Conservation (phyloP, 2,329 filamentous ascomycete species). For the Neonectria sp. region DNA sequence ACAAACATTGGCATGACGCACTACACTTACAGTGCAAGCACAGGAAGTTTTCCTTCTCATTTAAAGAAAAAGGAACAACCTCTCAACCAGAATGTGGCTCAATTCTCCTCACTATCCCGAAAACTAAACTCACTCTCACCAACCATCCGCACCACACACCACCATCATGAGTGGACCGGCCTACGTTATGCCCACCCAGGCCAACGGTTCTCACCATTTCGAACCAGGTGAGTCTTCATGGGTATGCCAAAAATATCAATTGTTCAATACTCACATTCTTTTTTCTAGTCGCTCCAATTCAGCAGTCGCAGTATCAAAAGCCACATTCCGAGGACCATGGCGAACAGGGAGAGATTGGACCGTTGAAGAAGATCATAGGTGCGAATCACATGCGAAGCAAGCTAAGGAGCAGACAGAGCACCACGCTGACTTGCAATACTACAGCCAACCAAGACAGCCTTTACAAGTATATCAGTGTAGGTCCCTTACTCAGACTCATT, state of each 20-base stretch:
- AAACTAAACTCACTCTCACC: background rate
- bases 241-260: background rate
- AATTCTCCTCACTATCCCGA: background rate
- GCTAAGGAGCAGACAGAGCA: background rate
- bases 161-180: constrained; percentile 29
- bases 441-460: constrained; percentile 42
- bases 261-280: background rate
- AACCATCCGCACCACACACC: background rate
- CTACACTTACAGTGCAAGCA: background rate
- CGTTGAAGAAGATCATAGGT: constrained; percentile 41
- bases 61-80: background rate
- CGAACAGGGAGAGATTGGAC: constrained; percentile 22
- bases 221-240: constrained; percentile 4
- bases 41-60: background rate
- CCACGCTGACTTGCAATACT: background rate
- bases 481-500: background rate
- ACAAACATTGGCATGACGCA: constrained; percentile 4
- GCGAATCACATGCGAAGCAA: background rate
- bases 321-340: background rate
- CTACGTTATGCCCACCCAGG: constrained; percentile 23
- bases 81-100: background rate
- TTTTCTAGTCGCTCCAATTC: background rate
- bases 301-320: constrained; percentile 1
- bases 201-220: constrained; percentile 10
- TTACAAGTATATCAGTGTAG: constrained; percentile 44